Conservation (phyloP, 129 eudicot species). For the Glebionis coronaria region DNA sequence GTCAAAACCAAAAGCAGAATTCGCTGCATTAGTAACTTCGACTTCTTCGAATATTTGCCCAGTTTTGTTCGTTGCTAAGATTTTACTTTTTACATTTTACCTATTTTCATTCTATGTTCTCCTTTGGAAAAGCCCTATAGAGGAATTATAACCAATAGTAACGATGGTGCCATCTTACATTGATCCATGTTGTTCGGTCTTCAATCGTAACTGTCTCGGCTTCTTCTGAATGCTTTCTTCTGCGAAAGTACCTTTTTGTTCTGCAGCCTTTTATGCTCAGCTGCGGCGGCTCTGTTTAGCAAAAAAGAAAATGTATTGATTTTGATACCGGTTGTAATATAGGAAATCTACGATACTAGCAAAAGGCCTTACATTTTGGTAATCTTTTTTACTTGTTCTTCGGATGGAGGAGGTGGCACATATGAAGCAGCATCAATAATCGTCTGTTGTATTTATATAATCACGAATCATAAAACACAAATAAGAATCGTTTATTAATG, state of each 20-base stretch:
- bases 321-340: background rate
- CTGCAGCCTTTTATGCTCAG: conserved; percentile 68
- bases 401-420: conserved; percentile 93
- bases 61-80: too few species aligned
- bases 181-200: conserved; percentile 2
- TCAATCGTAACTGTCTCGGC: conserved; percentile 76
- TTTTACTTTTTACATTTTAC: too few species aligned
- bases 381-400: conserved; percentile 72
- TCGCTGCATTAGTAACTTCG: too few species aligned
- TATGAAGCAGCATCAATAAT: conserved; percentile 96
- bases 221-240: conserved; percentile 69
- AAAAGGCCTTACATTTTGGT: conserved; percentile 52
- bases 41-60: too few species aligned
- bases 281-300: conserved; percentile 57
- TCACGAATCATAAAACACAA: background rate
- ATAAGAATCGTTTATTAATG: background rate
- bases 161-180: conserved; percentile 7
- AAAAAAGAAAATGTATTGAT: background rate
- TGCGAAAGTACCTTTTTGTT: conserved; percentile 67
- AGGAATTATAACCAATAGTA: too few species aligned
- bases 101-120: background rate
- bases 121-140: background rate
- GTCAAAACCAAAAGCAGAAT: too few species aligned
- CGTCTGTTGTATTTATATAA: conserved; percentile 45
- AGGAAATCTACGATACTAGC: background rate